These are phyloP conservation scores for Kernera saxatilis DNA, from an alignment of 345 rosid genomes.

Conservation along the genomic window DNA sequence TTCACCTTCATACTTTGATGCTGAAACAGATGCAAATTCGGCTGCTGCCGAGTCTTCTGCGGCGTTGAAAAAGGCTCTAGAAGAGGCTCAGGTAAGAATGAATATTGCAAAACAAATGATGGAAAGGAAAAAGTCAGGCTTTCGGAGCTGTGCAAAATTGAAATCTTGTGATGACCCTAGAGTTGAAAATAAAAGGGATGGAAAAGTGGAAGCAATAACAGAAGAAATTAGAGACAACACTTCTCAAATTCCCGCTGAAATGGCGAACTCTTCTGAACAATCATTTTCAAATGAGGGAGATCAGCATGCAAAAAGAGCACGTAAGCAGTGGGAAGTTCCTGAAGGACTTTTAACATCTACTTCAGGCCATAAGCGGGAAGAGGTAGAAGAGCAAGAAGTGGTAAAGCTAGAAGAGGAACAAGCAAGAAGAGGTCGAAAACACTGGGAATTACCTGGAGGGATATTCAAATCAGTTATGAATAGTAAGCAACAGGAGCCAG, in stretches of 20 bases:
- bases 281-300: slow-evolving; percentile 24
- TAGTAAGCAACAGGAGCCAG: slow-evolving; percentile 28
- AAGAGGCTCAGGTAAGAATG: slow-evolving; percentile 78
- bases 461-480: slow-evolving; percentile 24
- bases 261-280: slow-evolving; percentile 20
- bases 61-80: slow-evolving; percentile 78
- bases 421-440: slow-evolving; percentile 32
- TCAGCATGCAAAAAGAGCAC: slow-evolving; percentile 24
- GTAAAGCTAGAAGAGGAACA: slow-evolving; percentile 35
- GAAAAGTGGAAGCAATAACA: slow-evolving; percentile 29
- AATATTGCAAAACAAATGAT: slow-evolving; percentile 67
- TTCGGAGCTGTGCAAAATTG: slow-evolving; percentile 34
- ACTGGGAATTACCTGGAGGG: slow-evolving; percentile 32
- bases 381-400: slow-evolving; percentile 30
- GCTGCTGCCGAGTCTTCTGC: slow-evolving; percentile 86
- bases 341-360: slow-evolving; percentile 20
- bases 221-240: slow-evolving; percentile 34
- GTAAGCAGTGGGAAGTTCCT: slow-evolving; percentile 30
- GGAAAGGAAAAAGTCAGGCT: slow-evolving; percentile 63
- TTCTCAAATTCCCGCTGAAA: slow-evolving; percentile 6
- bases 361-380: slow-evolving; percentile 31
- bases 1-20: slow-evolving; percentile 62
- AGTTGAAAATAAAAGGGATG: slow-evolving; percentile 29
- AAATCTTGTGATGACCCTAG: slow-evolving; percentile 32
- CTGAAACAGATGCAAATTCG: slow-evolving; percentile 66